Evolutionary conservation across 2,329 filamentous ascomycete species (phyloP).

Genomic region (Sclerotinia glacialis): DNA sequence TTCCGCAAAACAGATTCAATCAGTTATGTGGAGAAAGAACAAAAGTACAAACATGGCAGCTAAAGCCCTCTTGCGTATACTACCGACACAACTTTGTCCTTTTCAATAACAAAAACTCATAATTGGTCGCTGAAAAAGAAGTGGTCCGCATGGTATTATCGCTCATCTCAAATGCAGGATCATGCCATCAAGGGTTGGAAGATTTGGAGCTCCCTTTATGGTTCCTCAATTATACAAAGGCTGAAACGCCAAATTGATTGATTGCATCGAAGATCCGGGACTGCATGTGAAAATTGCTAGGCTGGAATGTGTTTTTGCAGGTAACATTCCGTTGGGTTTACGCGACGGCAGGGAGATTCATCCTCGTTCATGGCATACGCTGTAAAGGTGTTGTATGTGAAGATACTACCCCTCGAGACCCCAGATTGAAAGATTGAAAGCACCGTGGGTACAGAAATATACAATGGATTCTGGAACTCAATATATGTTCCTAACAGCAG

Average conservation of each 20-base stretch:
- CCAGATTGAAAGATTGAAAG: too few relatives aligned
- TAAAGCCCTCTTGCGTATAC: not conserved
- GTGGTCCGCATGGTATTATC: not conserved
- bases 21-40: not conserved
- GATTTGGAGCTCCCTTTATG: not conserved
- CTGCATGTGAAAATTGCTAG: not conserved
- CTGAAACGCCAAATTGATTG: not conserved
- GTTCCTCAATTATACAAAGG: not conserved
- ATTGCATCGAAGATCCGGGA: not conserved
- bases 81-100: not conserved
- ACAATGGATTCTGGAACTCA: not conserved
- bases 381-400: too few relatives aligned
- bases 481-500: not conserved
- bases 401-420: not conserved
- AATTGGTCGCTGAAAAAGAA: not conserved
- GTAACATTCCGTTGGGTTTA: slow-evolving; percentile 7
- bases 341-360: not conserved
- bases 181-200: not conserved
- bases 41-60: not conserved
- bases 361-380: not conserved
- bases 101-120: not conserved
- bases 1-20: not conserved
- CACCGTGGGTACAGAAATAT: not conserved
- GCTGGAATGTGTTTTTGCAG: slow-evolving; percentile 1
- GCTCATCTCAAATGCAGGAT: too few relatives aligned